Base-by-base conservation (phyloP, 2,329 filamentous ascomycete genomes). In the Pseudocercospora fijiensis region DNA sequence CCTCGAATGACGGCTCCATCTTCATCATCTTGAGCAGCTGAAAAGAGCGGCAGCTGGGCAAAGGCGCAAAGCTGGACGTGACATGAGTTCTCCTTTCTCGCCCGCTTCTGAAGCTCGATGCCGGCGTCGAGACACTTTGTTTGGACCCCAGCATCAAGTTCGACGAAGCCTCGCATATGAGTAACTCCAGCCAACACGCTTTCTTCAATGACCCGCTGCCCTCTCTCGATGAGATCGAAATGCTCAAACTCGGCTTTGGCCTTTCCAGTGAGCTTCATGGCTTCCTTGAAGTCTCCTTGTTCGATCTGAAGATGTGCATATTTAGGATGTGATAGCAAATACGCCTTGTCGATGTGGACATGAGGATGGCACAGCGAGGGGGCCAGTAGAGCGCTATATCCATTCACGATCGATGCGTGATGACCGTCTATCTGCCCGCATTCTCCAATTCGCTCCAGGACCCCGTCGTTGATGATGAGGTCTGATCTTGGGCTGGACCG, bases 301-400 rank as follows among this genome's bases (percentile, higher is more conserved):
- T 80, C 73, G 16, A 89, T 86, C 43, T 85, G 80, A 13, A 90
- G 79, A 68, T 89, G 83, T 1, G 81, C 77, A 75, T 87, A 90
- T 70, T 82, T 83, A 4, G 84, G 82, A 67, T 85, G 81, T 20
- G 80, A 85, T 9, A 88, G 78, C 27, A 88, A 76, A 68, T 85
- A 88, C 43, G 85, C 82, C 71, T 88, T 88, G 75, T 91, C 89
- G 27, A 91, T 80, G 71, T 91, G 89, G 57, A 91, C 85, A 68
- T 91, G 89, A 7, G 89, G 88, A 71, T 91, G 89, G 68, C 88
- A 90, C 2, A 91, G 81, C 8, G 83, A 81, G 3, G 86, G 85
- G 20, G 78, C 76, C 10, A 85, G 69, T 1, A 86, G 75, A 26
- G 78, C 73, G 56, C 74, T 75, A 22, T 69, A 60, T 18, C 76